Conservation (phyloP, 106 monocot genomes). For the Allium fistulosum region DNA sequence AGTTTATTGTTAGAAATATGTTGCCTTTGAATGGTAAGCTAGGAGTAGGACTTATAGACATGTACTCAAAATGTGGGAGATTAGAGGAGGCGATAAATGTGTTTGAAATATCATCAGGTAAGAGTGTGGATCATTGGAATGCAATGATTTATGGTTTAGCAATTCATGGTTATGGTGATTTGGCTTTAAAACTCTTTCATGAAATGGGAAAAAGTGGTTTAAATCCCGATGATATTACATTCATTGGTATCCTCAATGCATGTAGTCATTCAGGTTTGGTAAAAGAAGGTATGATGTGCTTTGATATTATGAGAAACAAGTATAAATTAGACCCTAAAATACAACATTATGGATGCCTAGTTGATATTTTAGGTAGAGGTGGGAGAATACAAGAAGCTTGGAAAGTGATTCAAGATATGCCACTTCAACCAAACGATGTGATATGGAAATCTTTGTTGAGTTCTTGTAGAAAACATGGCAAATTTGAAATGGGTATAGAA, state of each 20-base stretch:
- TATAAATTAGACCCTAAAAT: conserved; percentile 30
- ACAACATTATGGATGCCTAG: conserved; percentile 67
- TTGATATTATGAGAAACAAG: conserved; percentile 28
- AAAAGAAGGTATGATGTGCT: conserved; percentile 31
- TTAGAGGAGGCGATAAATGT: conserved; percentile 32
- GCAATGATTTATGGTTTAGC: conserved; percentile 53
- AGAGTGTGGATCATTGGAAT: conserved; percentile 48
- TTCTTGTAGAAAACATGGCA: conserved; percentile 41
- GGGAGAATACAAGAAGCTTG: conserved; percentile 51
- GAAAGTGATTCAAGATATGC: conserved; percentile 37
- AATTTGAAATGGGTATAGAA: conserved; percentile 21
- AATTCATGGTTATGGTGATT: conserved; percentile 30
- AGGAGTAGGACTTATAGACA: conserved; percentile 47
- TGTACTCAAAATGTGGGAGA: conserved; percentile 59
- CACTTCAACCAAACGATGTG: conserved; percentile 41
- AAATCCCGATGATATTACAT: conserved; percentile 55
- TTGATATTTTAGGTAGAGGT: conserved; percentile 49
- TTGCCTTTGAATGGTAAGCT: conserved; percentile 33
- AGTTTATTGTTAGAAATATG: conserved; percentile 17
- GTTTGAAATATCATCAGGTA: conserved; percentile 22
- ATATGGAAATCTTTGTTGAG: conserved; percentile 45
- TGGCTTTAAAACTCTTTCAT: conserved; percentile 31
- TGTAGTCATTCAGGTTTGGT: conserved; percentile 64
- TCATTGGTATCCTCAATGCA: conserved; percentile 44
- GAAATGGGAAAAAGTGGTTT: conserved; percentile 20